These are phyloP conservation scores for Wolfiporia cocos DNA, from an alignment of 1,284 basidiomycete species.

Conservation along the genomic window DNA sequence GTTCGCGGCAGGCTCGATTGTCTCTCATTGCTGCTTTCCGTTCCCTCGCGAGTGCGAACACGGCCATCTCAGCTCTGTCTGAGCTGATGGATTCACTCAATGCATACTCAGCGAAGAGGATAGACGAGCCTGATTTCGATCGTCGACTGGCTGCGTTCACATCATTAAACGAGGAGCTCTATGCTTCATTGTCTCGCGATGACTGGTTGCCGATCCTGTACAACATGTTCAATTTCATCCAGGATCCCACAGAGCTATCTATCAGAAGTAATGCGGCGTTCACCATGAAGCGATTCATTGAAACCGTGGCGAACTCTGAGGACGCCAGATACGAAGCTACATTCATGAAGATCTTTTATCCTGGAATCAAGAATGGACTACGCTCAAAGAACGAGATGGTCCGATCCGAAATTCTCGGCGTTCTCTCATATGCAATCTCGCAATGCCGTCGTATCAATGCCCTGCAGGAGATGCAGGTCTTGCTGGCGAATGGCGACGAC, in stretches of 20 bases:
- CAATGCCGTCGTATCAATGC: conserved; percentile 56
- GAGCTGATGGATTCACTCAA: conserved; percentile 72
- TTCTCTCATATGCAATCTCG: conserved; percentile 74
- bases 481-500: conserved; percentile 88
- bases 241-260: conserved; percentile 86
- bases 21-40: conserved; percentile 65
- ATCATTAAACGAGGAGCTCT: conserved; percentile 61
- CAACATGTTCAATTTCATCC: conserved; percentile 83
- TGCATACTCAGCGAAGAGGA: conserved; percentile 74
- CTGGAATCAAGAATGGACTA: conserved; percentile 80
- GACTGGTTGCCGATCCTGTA: conserved; percentile 87
- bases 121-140: conserved; percentile 95
- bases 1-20: conserved; percentile 62
- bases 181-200: conserved; percentile 40
- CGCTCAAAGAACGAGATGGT: conserved; percentile 84
- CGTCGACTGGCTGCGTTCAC: conserved; percentile 78
- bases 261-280: conserved; percentile 82
- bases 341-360: conserved; percentile 69
- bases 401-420: conserved; percentile 80
- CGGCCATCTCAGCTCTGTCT: conserved; percentile 42
- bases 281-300: conserved; percentile 76
- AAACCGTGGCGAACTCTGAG: conserved; percentile 37
- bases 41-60: conserved; percentile 48
- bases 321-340: conserved; percentile 42
- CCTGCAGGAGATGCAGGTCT: conserved; percentile 73